These are phyloP conservation scores for Coffea canephora DNA, from an alignment of 257 asterid species.

Conservation along the genomic window DNA sequence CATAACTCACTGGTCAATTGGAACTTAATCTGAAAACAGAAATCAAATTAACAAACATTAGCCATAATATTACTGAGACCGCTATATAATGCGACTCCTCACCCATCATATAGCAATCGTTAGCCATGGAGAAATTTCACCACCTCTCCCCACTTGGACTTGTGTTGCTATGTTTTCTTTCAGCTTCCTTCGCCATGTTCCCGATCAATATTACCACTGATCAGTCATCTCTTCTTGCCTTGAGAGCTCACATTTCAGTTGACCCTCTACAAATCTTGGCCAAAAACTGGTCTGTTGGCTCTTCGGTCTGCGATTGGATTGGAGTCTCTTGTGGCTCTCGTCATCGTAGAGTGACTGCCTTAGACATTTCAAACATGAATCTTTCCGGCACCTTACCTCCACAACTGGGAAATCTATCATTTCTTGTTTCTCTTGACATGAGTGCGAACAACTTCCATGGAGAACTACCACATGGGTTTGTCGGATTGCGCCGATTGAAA, in stretches of 20 bases:
- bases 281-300: background rate
- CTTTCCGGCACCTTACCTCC: background rate
- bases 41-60: no score
- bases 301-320: slow-evolving; percentile 5
- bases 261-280: background rate
- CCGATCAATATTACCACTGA: slow-evolving; percentile 6
- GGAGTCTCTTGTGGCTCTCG: slow-evolving; percentile 9
- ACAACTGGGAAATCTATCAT: slow-evolving; percentile 1
- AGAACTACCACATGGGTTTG: background rate
- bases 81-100: no score
- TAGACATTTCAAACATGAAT: background rate
- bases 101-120: no score
- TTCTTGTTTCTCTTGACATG: background rate
- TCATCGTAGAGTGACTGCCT: background rate
- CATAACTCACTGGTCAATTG: no score
- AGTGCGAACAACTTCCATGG: background rate
- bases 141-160: no score
- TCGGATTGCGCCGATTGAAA: background rate
- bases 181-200: background rate
- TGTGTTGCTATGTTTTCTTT: background rate
- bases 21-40: no score
- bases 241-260: background rate
- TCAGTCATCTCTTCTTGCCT: slow-evolving; percentile 1
- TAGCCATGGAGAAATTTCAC: background rate
- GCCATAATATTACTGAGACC: no score